A percentile compares a stretch with the other conserved stretches of the same genome.
Conservation (phyloP, 345 rosid genomes). For the Aquilaria sinensis region DNA sequence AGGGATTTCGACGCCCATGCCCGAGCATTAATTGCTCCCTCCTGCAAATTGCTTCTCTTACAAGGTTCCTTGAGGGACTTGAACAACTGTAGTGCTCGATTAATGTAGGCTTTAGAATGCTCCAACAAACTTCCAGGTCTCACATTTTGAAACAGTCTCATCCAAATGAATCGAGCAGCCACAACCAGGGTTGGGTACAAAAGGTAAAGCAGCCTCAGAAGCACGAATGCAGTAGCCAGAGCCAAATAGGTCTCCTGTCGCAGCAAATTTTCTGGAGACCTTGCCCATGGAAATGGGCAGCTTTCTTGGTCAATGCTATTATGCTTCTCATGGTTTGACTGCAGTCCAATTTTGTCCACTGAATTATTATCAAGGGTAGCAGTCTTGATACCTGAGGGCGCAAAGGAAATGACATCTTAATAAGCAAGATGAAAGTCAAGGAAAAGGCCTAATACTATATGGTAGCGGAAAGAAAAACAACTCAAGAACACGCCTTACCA, state of each 20-base stretch:
- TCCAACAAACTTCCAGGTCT: conserved; percentile 54
- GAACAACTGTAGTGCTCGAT: conserved; percentile 41
- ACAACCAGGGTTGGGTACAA: conserved; percentile 42
- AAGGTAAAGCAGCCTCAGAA: conserved; percentile 50
- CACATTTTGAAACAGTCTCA: conserved; percentile 35
- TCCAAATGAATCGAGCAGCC: conserved; percentile 42
- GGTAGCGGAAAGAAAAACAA: neutral
- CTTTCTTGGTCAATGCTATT: conserved; percentile 50
- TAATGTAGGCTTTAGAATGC: conserved; percentile 53
- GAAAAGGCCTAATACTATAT: neutral
- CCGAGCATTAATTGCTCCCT: conserved; percentile 82
- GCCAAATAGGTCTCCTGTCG: conserved; percentile 76
- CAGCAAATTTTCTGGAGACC: conserved; percentile 87
- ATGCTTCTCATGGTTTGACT: conserved; percentile 44
- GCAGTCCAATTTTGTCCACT: conserved; percentile 26
- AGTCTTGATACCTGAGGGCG: conserved; percentile 35
- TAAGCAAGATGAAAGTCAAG: neutral
- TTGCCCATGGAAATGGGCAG: conserved; percentile 96
- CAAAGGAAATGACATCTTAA: neutral
- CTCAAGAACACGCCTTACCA: conserved; percentile 34
- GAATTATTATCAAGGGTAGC: conserved; percentile 33
- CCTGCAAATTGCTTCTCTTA: conserved; percentile 84
- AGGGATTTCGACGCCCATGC: conserved; percentile 96
- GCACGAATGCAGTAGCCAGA: conserved; percentile 66
- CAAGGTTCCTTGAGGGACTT: conserved; percentile 66